Evolutionary conservation across 257 asterid genomes (phyloP).

Genomic region (Solanum ossicruentum): DNA sequence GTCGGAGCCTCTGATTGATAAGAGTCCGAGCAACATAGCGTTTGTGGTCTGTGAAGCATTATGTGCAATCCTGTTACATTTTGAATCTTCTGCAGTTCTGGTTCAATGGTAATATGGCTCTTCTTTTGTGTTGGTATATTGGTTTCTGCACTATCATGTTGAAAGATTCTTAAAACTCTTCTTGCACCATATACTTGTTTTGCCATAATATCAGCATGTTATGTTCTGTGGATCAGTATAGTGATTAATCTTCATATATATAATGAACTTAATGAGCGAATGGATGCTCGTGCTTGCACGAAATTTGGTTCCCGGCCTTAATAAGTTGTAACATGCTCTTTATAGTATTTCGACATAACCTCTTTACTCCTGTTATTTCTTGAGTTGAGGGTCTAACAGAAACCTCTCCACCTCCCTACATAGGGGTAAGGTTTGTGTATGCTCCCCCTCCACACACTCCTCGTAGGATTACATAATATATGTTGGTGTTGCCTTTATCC

Average conservation of each 20-base stretch:
- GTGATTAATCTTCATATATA: background rate
- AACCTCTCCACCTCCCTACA: too few relatives aligned
- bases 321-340: too few relatives aligned
- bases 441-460: too few relatives aligned
- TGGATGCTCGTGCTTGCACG: background rate
- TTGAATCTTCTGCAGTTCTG: background rate
- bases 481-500: background rate
- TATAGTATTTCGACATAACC: too few relatives aligned
- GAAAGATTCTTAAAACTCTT: background rate
- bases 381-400: too few relatives aligned
- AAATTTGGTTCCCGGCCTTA: background rate
- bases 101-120: background rate
- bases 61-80: background rate
- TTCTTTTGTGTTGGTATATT: background rate
- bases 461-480: too few relatives aligned
- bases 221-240: background rate
- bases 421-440: too few relatives aligned
- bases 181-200: background rate
- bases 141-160: background rate
- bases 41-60: background rate
- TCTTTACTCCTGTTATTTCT: too few relatives aligned
- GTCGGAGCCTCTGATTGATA: background rate
- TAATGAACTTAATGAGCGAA: background rate
- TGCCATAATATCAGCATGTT: background rate
- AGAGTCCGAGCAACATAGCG: background rate